Conservation (phyloP, 768 basidiomycete genomes). For the Mycena belliarum region DNA sequence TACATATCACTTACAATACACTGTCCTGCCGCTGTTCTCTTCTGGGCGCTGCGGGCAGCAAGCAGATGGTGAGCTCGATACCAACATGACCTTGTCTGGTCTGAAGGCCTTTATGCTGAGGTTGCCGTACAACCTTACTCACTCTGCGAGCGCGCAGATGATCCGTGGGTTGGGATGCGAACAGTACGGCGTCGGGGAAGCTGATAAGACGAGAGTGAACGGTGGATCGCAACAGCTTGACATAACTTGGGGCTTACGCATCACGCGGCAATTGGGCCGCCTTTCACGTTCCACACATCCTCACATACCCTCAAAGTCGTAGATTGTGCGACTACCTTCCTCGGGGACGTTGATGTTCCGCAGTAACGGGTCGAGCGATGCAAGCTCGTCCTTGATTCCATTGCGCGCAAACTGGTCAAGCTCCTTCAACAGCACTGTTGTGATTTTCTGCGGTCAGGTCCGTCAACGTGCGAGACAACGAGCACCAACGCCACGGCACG, state of each 20-base stretch:
- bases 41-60: too few relatives aligned
- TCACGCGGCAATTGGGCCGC: too few relatives aligned
- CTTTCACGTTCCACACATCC: slow-evolving; percentile 32
- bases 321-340: slow-evolving; percentile 28
- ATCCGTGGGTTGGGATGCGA: not conserved
- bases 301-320: slow-evolving; percentile 30
- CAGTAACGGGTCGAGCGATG: slow-evolving; percentile 77
- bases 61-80: too few relatives aligned
- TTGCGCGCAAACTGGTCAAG: slow-evolving; percentile 81
- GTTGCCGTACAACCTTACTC: not conserved
- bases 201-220: not conserved
- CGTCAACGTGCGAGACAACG: not conserved
- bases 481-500: slow-evolving; percentile 15
- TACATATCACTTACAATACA: not conserved
- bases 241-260: too few relatives aligned
- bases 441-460: slow-evolving; percentile 79
- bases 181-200: not conserved
- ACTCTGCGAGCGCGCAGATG: not conserved
- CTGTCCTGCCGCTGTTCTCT: too few relatives aligned
- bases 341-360: slow-evolving; percentile 51
- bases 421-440: slow-evolving; percentile 76
- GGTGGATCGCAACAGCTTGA: not conserved
- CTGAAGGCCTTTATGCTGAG: too few relatives aligned
- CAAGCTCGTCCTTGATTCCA: slow-evolving; percentile 80
- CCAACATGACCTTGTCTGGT: too few relatives aligned